A percentile compares a stretch with the other conserved stretches of the same genome.
Evolutionary conservation across 2,329 filamentous ascomycete genomes (phyloP).

Genomic region (Zymoseptoria crescenta): DNA sequence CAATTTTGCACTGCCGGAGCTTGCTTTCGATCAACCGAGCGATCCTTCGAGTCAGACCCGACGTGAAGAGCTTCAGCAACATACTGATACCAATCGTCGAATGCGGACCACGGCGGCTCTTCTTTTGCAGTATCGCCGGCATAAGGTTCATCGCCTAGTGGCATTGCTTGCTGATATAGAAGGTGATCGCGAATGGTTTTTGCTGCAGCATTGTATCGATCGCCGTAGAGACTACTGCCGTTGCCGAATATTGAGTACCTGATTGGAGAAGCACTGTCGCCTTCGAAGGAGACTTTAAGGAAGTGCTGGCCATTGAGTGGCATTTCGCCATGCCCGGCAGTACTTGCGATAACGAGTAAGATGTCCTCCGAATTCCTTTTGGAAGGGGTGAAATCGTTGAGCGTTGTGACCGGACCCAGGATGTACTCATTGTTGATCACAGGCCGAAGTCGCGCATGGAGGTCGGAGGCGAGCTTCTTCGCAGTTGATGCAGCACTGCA

Average conservation of each 20-base stretch:
- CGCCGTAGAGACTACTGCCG: slow-evolving; percentile 2
- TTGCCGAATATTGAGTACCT: slow-evolving; percentile 3
- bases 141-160: background rate
- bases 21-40: background rate
- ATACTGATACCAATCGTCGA: slow-evolving; percentile 1
- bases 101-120: slow-evolving; percentile 5
- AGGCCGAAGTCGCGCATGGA: background rate
- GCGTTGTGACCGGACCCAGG: background rate
- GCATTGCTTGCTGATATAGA: background rate
- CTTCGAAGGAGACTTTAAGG: background rate
- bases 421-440: background rate
- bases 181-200: background rate
- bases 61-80: background rate
- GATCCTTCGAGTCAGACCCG: background rate
- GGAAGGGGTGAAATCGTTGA: background rate
- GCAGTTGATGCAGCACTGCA: slow-evolving; percentile 4
- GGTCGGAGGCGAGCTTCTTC: slow-evolving; percentile 1
- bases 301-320: slow-evolving; percentile 1
- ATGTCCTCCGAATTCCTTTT: background rate
- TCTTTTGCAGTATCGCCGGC: slow-evolving; percentile 1
- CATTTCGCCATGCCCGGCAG: slow-evolving; percentile 2
- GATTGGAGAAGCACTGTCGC: background rate
- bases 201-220: slow-evolving; percentile 4
- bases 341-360: slow-evolving; percentile 3
- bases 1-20: background rate